Conservation (phyloP, 108 stramenopile species). For the Conticribra guillardii region DNA sequence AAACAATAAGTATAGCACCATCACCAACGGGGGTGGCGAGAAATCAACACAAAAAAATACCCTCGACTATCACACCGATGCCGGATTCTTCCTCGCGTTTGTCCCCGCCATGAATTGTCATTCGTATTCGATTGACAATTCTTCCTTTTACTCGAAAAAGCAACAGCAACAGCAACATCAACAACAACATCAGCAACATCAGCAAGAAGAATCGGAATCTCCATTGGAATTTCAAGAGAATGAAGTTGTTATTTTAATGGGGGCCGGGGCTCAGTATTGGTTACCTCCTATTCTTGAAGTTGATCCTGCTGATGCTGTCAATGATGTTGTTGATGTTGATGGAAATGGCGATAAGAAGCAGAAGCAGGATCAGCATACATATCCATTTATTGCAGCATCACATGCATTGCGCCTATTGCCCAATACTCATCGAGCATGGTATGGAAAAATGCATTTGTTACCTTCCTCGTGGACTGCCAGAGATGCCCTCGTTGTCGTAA, state of each 20-base stretch:
- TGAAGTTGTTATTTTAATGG: constrained; percentile 67
- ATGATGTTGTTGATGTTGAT: too few species aligned
- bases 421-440: constrained; percentile 59
- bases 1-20: background rate
- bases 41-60: too few species aligned
- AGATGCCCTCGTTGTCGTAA: too few species aligned
- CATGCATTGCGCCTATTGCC: constrained; percentile 67
- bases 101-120: constrained; percentile 70
- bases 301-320: background rate
- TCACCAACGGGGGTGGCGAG: too few species aligned
- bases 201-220: background rate
- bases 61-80: constrained; percentile 80
- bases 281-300: constrained; percentile 28
- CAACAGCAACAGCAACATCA: constrained; percentile 1
- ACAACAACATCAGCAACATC: constrained; percentile 28
- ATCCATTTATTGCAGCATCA: constrained; percentile 58
- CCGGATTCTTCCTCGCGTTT: constrained; percentile 79
- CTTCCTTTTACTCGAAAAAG: constrained; percentile 50
- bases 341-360: too few species aligned
- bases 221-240: constrained; percentile 42
- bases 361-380: too few species aligned
- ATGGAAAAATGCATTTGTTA: constrained; percentile 81
- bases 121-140: constrained; percentile 23
- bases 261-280: constrained; percentile 78
- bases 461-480: constrained; percentile 30